A percentile compares a stretch with the other conserved stretches of the same genome.
These are phyloP conservation scores for Xylaria digitata DNA, from an alignment of 2,329 filamentous ascomycete genomes.

Conservation along the genomic window DNA sequence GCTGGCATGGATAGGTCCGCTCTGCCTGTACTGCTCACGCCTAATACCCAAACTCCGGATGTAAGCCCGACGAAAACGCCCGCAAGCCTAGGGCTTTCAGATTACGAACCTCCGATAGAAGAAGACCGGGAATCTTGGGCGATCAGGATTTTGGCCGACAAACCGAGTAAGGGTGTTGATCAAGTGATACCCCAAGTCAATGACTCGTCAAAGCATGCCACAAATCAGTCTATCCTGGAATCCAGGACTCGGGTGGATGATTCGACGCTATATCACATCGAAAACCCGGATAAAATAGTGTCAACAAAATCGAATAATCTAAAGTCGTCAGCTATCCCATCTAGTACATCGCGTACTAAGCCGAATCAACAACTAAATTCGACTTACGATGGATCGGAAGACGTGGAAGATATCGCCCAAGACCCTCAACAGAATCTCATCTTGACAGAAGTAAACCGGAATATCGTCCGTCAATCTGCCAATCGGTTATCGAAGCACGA, in stretches of 20 bases:
- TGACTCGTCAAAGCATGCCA: conserved; percentile 27
- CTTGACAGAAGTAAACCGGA: conserved; percentile 46
- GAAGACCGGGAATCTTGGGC: conserved; percentile 35
- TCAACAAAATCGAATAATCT: conserved; percentile 10
- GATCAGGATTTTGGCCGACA: conserved; percentile 40
- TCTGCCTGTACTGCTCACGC: conserved; percentile 41
- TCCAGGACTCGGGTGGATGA: conserved; percentile 30
- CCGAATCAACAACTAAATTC: conserved; percentile 24
- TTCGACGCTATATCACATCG: conserved; percentile 34
- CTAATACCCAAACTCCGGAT: conserved; percentile 47
- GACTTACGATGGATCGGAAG: conserved; percentile 41
- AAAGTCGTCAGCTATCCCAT: not conserved
- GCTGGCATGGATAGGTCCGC: conserved; percentile 10
- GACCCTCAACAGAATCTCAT: conserved; percentile 27
- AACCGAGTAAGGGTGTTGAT: conserved; percentile 32
- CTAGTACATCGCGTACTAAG: conserved; percentile 2
- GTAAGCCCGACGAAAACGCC: conserved; percentile 43
- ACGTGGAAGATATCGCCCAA: conserved; percentile 24
- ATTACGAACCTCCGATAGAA: conserved; percentile 30
- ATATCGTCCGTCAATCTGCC: conserved; percentile 45
- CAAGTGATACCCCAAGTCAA: conserved; percentile 26
- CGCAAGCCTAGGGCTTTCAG: conserved; percentile 22
- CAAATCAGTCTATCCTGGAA: conserved; percentile 33
- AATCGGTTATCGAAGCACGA: conserved; percentile 38
- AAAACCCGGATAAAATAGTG: conserved; percentile 24